Evolutionary conservation across 805 yeast species (phyloP).

Genomic region (Vanderwaltozyma polyspora): DNA sequence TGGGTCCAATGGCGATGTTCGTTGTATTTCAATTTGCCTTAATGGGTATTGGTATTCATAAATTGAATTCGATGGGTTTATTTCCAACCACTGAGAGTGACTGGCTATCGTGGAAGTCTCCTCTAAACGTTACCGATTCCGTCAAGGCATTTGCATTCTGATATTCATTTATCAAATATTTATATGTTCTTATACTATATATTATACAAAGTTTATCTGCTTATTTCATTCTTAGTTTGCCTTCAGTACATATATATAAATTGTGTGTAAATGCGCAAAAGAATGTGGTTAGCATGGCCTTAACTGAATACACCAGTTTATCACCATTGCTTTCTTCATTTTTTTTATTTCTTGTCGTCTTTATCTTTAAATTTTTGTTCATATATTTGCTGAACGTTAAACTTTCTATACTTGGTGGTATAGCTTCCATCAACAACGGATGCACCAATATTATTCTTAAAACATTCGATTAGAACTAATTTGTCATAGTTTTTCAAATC

Average conservation of each 20-base stretch:
- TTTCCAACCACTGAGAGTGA: conserved; percentile 81
- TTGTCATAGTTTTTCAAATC: conserved; percentile 73
- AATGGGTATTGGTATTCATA: conserved; percentile 72
- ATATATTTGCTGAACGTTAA: conserved; percentile 73
- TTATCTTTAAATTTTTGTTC: conserved; percentile 30
- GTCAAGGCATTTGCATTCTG: conserved; percentile 17
- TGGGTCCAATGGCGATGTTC: conserved; percentile 37
- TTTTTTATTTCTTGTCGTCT: conserved; percentile 1
- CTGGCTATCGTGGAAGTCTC: conserved; percentile 80
- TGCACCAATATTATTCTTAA: conserved; percentile 80
- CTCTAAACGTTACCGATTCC: conserved; percentile 18
- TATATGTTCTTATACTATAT: no score
- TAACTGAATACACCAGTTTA: neutral
- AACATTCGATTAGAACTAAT: conserved; percentile 75
- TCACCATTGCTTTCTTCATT: no score
- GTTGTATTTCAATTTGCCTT: conserved; percentile 39
- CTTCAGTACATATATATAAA: neutral
- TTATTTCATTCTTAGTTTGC: no score
- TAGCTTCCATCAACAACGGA: conserved; percentile 60
- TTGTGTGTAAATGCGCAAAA: neutral
- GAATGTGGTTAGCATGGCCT: no score
- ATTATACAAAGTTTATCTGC: no score
- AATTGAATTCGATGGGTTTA: conserved; percentile 77
- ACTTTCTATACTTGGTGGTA: conserved; percentile 44
- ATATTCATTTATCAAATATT: conserved; percentile 1